Evolutionary conservation across 2,329 filamentous ascomycete species (phyloP), one percentile per base, ranked within the genome.

Genomic region (Fusarium subglutinans): DNA sequence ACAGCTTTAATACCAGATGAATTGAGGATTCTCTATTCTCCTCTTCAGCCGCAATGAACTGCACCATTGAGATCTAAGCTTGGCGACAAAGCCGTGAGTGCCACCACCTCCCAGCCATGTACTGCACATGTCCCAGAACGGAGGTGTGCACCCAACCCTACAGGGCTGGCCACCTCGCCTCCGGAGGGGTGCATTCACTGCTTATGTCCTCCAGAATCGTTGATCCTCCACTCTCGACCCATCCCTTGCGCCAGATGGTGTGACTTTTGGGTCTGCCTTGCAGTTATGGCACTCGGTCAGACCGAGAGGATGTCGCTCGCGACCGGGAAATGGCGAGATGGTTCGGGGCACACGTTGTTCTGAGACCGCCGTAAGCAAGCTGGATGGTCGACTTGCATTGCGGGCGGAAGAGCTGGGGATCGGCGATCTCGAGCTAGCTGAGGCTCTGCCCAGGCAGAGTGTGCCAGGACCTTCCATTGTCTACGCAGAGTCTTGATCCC

Each of bases 401-500:
- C 41, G n/a, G n/a, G 41, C 15, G 41, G n/a, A 17, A 5, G 41
- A 44, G 2, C 15, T 44, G 41, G 41, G 1, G 41, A 44, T 44
- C 41, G 41, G 41, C n/a, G 41, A 44, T 44, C 15, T 24, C 2
- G n/a, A 8, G 6, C 0, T 24, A 2, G 5, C n/a, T 44, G n/a
- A 24, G 41, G 41, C 41, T 44, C 41, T 44, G 15, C 9, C 11
- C 22, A 17, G 8, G 41, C 8, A 43, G 0, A 1, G 0, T 15
- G 22, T 8, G 22, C 8, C 14, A 3, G 41, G 22, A 3, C 40
- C 14, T 35, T 17, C 22, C 0, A 6, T 6, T 43, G 22, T 43
- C 41, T 17, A 1, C 14, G 0, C 9, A 11, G 6, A n/a, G 14
- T 44, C 6, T 24, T 17, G n/a, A n/a, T 8, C 26, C 5, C 26